Base-by-base conservation (phyloP, 768 basidiomycete species). In the Dacryopinax primogenitus region DNA sequence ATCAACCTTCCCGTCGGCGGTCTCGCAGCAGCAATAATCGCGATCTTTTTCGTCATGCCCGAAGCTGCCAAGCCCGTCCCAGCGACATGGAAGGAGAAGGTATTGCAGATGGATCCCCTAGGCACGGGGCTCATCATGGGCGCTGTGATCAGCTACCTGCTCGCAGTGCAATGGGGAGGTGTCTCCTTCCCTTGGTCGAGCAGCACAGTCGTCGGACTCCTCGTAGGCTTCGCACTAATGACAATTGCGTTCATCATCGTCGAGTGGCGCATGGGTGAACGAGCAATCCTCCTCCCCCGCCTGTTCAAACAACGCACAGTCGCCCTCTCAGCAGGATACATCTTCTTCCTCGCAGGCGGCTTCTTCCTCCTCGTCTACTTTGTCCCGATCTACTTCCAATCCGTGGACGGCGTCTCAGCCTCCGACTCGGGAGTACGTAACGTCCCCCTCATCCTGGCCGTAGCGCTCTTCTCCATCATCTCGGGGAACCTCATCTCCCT, bases 1-100 rank as follows among this genome's bases (percentile, higher is more conserved):
- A 66, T 66, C 51, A 68, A 58, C 34, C 62, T 68, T 1, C 67
- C 67, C 0, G 58, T 62, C 2, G 65, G 67, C 28, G 65, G 28
- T 1, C 16, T 64, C 3, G 67, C 65, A 0, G 21, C 66, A 2
- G 36, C 26, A 1, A 61, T 68, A 3, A 51, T 68, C 23, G 62
- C 21, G 30, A 45, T 68, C 34, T 64, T 66, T 44, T 62, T 68
- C 51, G 26, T 15, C 4, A 58, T 28, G 51, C 51, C 51, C 3
- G 51, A 3, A 23, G 7, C 13, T 2, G 51, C 51, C 9, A 58
- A 58, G 51, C 26, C 51, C 51, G 51, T 58, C 30, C 51, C 51
- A 6, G 51, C 51, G 3, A 58, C 26, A 13, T 26, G 26, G 26
- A 58, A 58, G 51, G 51, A 58, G 51, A 58, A 58, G 51, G 4